These are phyloP conservation scores for Pezicula radicicola DNA, from an alignment of 2,329 filamentous ascomycete species.

Conservation along the genomic window DNA sequence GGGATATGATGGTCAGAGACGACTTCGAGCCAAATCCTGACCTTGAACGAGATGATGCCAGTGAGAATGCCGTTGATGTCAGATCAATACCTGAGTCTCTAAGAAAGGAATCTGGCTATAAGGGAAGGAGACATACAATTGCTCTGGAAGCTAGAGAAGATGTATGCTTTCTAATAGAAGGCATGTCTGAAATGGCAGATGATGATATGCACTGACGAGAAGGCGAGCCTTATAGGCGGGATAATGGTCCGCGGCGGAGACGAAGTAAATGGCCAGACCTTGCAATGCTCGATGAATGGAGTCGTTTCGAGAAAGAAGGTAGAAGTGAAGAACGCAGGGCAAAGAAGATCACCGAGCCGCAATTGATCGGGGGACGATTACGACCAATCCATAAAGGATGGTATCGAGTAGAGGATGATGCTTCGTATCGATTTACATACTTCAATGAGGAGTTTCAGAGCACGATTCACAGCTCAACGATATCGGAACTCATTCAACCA, in stretches of 20 bases:
- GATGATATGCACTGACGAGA: constrained; percentile 61
- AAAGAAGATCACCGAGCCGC: constrained; percentile 91
- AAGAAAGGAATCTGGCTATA: constrained; percentile 18
- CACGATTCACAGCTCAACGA: constrained; percentile 93
- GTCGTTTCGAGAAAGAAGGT: constrained; percentile 82
- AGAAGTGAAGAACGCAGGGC: constrained; percentile 77
- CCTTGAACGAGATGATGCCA: constrained; percentile 10
- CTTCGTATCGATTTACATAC: constrained; percentile 93
- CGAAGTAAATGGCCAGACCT: constrained; percentile 84
- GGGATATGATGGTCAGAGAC: constrained; percentile 68
- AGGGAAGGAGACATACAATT: constrained; percentile 53
- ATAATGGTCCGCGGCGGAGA: constrained; percentile 46
- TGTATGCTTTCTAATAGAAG: constrained; percentile 85
- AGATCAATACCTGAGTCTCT: constrained; percentile 21
- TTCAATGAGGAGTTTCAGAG: constrained; percentile 97
- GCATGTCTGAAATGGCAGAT: constrained; percentile 75
- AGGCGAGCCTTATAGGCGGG: constrained; percentile 32
- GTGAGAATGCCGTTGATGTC: constrained; percentile 26
- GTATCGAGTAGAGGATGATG: constrained; percentile 85
- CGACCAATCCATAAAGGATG: constrained; percentile 77
- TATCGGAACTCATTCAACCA: constrained; percentile 86
- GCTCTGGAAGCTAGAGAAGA: constrained; percentile 73
- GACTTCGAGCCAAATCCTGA: constrained; percentile 43
- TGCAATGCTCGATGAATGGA: constrained; percentile 83
- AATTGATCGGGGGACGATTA: constrained; percentile 85